Base-by-base conservation (phyloP, 495 filamentous ascomycete genomes). In the Aspergillus panamensis region DNA sequence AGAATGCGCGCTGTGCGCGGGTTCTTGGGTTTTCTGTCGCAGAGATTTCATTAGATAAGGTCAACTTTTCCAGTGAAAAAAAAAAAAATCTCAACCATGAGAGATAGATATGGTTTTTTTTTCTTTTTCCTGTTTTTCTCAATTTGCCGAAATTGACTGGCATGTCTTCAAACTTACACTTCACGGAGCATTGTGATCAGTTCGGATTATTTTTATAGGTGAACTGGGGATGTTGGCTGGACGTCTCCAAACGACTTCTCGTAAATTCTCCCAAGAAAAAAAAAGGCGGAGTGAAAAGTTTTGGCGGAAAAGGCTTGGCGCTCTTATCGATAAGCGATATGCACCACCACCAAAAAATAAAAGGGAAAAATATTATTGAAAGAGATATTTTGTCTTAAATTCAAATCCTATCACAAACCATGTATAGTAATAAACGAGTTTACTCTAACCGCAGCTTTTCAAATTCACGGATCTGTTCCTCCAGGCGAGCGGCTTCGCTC, bases 1-100 rank as follows among this genome's bases (percentile, higher is more conserved):
- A 96, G 85, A 50, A 88, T 89, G 55, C 94, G 87, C 80, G 93
- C 95, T 40, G 90, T 93, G 80, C 94, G 91, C 55, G 92, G 91
- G 70, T 90, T 97, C 63, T 88, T 87, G 59, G 94, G 91, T 83
- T 95, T 94, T 68, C 89, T 92, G 64, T 48, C 25, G 33, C 29
- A 44, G 29, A 62, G 60, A 67, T 65, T 66, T 62, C 43, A 31
- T 17, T 51, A 6, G 48, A 52, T 61, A 17, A 57, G 40, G 20
- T 39, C 8, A 39, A n/a, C 14, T 39, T 10, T 13, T 39, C 10
- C 6, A n/a, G 35, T 39, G 10, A n/a, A 12, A n/a, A 12, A n/a
- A 3, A 19, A 40, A 31, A 5, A 32, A 4, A 39, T 29, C 14
- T 39, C 8, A 39, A 13, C 35, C 14, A 13, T 3, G 2, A 39